Conservation (phyloP, 176 grass and related monocot species). For the Chloris gayana region DNA sequence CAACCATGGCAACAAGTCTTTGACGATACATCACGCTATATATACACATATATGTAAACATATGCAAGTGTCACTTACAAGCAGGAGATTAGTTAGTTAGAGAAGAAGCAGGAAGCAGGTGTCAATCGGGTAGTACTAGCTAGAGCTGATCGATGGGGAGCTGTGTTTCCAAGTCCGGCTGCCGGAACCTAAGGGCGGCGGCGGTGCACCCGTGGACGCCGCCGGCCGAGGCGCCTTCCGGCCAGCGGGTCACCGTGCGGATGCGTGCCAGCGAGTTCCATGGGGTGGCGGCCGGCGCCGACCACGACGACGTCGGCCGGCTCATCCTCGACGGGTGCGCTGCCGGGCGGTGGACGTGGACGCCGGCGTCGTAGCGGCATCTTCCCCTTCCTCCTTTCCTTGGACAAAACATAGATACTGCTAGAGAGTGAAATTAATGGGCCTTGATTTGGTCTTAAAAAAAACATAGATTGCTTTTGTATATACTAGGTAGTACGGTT, state of each 20-base stretch:
- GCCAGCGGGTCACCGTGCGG: slow-evolving; percentile 55
- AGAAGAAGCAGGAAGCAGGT: neutral
- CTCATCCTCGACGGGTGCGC: slow-evolving; percentile 69
- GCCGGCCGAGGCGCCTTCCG: slow-evolving; percentile 21
- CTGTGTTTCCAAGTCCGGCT: slow-evolving; percentile 40
- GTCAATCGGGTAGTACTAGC: too few relatives aligned
- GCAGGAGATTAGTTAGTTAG: neutral
- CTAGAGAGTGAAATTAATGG: too few relatives aligned
- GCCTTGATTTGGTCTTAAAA: too few relatives aligned
- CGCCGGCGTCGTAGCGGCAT: slow-evolving; percentile 17
- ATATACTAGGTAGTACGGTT: too few relatives aligned
- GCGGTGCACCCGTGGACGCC: slow-evolving; percentile 58
- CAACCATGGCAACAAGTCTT: neutral
- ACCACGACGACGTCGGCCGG: slow-evolving; percentile 21
- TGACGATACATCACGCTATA: slow-evolving; percentile 5
- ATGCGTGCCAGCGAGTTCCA: slow-evolving; percentile 63
- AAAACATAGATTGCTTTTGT: too few relatives aligned
- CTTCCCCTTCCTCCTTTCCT: too few relatives aligned
- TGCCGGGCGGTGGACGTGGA: slow-evolving; percentile 59
- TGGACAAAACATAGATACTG: too few relatives aligned
- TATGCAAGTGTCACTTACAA: slow-evolving; percentile 27
- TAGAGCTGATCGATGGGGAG: slow-evolving; percentile 50
- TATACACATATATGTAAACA: neutral
- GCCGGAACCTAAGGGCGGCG: neutral
- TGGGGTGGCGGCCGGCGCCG: slow-evolving; percentile 9